Base-by-base conservation (phyloP, 768 basidiomycete genomes). In the Phylloporus arenicola region DNA sequence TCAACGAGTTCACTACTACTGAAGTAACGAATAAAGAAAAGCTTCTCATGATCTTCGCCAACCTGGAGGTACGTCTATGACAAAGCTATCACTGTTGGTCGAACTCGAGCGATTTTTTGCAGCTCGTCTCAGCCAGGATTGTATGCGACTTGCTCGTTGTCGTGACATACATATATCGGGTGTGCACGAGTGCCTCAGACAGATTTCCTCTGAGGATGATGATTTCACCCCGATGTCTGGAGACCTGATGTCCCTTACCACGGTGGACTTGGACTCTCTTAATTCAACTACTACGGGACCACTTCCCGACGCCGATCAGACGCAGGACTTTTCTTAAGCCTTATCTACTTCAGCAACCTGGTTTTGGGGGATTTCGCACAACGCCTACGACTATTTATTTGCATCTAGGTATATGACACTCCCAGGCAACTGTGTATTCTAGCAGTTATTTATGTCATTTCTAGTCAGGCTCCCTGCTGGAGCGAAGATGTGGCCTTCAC, bases 1-100 rank as follows among this genome's bases (percentile, higher is more conserved):
- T 52, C 27, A 12, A 5, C 52, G 29, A 34, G 54, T 34, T 57
- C 49, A n/a, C 39, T 60, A 29, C 34, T 31, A n/a, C n/a, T n/a
- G n/a, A n/a, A n/a, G 10, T 62, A 6, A 13, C 25, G n/a, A 3
- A 13, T 11, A 2, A 31, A 11, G 6, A 4, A 17, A 9, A 19
- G 4, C 14, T 37, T 22, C 35, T 24, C 25, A 19, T 29, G 2
- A 14, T 57, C 13, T 47, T 41, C 13, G 37, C 40, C 11, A 25
- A 51, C 31, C 14, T 45, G 31, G 54, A 20, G 19, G 38, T 45
- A 45, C 22, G 47, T 30, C 20, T 29, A 12, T 33, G 35, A 43
- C 17, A 9, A 34, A 44, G 33, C 16, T 19, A 24, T 16, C 34
- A 4, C 6, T 12, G 20, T 14, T 33, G 10, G 25, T 17, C 3